Evolutionary conservation across 768 basidiomycete species (phyloP).

Genomic region (Mycena vulgaris): DNA sequence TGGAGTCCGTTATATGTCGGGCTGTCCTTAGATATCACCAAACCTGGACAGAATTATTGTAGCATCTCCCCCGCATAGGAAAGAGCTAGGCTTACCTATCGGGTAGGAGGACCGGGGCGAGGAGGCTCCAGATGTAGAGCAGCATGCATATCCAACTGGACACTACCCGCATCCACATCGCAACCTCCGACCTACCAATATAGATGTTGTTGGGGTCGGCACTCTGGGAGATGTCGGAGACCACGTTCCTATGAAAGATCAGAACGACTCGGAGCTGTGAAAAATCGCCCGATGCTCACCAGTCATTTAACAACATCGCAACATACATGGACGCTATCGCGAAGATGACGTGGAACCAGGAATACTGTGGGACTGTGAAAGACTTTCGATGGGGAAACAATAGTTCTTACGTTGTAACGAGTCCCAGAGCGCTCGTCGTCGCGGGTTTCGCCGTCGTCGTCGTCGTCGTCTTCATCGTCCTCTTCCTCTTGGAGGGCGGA

Average conservation of each 20-base stretch:
- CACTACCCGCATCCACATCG: slow-evolving; percentile 99
- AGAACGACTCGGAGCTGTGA: background rate
- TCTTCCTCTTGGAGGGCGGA: slow-evolving; percentile 91
- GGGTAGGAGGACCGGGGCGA: slow-evolving; percentile 93
- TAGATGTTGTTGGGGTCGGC: slow-evolving; percentile 81
- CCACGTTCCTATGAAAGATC: slow-evolving; percentile 72
- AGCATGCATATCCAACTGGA: slow-evolving; percentile 95
- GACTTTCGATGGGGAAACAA: background rate
- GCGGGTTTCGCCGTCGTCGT: slow-evolving; percentile 78
- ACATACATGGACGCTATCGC: slow-evolving; percentile 98
- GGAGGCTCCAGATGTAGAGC: slow-evolving; percentile 88
- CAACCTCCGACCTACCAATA: slow-evolving; percentile 95
- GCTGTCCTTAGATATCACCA: slow-evolving; percentile 41
- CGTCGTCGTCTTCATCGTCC: slow-evolving; percentile 85
- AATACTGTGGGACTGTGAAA: slow-evolving; percentile 71
- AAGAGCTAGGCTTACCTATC: slow-evolving; percentile 74
- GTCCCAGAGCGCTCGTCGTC: slow-evolving; percentile 97
- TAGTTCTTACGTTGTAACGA: slow-evolving; percentile 86
- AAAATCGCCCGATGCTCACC: slow-evolving; percentile 68
- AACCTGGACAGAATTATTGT: slow-evolving; percentile 40
- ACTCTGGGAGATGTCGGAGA: slow-evolving; percentile 67
- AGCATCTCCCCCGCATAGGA: background rate
- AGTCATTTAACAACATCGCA: slow-evolving; percentile 96
- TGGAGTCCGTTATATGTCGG: slow-evolving; percentile 7
- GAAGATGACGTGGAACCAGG: slow-evolving; percentile 99